phyloP scores from a whole-genome alignment of 148 eudicot species.

The Tetragonia tetragonoides region DNA sequence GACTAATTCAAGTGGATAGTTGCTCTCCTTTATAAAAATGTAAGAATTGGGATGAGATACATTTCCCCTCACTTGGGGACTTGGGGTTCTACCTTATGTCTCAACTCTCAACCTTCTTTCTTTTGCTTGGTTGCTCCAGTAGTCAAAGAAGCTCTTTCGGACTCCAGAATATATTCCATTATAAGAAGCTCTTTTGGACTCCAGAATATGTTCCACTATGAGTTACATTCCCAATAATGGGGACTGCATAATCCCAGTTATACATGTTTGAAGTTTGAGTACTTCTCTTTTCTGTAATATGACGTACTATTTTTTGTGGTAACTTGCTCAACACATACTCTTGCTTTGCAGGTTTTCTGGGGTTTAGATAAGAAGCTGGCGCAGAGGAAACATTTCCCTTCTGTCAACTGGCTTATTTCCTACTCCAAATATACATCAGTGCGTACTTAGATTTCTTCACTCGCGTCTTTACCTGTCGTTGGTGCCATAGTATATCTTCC shows the following conservation, averaged over 20 bases:
- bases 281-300: not conserved
- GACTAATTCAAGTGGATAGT: too few species aligned
- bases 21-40: not conserved
- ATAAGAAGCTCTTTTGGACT: not conserved
- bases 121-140: not conserved
- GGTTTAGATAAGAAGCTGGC: conserved; percentile 98
- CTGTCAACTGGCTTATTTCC: conserved; percentile 99
- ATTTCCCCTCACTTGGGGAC: not conserved
- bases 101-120: not conserved
- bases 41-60: not conserved
- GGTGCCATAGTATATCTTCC: not conserved
- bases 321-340: not conserved
- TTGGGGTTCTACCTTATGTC: not conserved
- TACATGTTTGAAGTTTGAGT: not conserved
- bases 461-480: not conserved
- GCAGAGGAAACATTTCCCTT: conserved; percentile 97
- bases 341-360: conserved; percentile 84
- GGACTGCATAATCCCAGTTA: not conserved
- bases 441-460: conserved; percentile 19
- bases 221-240: not conserved
- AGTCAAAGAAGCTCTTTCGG: not conserved
- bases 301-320: conserved; percentile 1
- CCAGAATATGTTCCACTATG: not conserved
- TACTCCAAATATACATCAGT: conserved; percentile 95
- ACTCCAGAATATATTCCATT: not conserved